Conservation (phyloP, 2,329 filamentous ascomycete genomes). For the Fusarium continuum region DNA sequence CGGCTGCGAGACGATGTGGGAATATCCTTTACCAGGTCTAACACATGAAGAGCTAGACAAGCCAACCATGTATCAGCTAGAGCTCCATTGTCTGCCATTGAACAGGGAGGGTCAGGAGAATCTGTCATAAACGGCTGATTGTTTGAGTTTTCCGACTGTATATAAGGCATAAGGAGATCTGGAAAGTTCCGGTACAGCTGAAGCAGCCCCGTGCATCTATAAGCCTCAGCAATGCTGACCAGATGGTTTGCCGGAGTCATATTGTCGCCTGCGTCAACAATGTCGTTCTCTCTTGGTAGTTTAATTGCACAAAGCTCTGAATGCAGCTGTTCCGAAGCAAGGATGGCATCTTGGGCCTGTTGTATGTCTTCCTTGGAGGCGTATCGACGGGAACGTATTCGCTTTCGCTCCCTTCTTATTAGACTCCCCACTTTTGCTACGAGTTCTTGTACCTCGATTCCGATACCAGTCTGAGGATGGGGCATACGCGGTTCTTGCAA, state of each 20-base stretch:
- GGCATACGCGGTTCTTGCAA: slow-evolving; percentile 35
- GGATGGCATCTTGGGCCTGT: slow-evolving; percentile 36
- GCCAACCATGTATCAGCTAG: slow-evolving; percentile 52
- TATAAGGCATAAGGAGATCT: slow-evolving; percentile 48
- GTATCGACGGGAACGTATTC: slow-evolving; percentile 34
- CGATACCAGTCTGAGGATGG: slow-evolving; percentile 43
- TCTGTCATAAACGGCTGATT: not conserved
- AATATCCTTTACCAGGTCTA: slow-evolving; percentile 53
- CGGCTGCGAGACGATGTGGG: slow-evolving; percentile 55
- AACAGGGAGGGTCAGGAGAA: slow-evolving; percentile 4
- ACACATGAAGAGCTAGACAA: slow-evolving; percentile 55
- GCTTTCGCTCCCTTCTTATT: slow-evolving; percentile 37
- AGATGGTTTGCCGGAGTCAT: slow-evolving; percentile 41
- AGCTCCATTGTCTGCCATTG: not conserved
- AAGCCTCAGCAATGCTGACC: slow-evolving; percentile 42
- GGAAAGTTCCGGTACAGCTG: slow-evolving; percentile 51
- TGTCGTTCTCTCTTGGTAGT: slow-evolving; percentile 24
- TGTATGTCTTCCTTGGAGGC: slow-evolving; percentile 42
- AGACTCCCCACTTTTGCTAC: slow-evolving; percentile 40
- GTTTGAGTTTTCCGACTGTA: not conserved
- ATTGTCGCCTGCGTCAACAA: slow-evolving; percentile 41
- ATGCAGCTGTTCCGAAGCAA: slow-evolving; percentile 29
- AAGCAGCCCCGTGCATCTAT: slow-evolving; percentile 41
- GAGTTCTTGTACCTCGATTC: slow-evolving; percentile 39
- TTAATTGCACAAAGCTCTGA: slow-evolving; percentile 27